Evolutionary conservation across 208 protist species (phyloP), one percentile per base, ranked within the genome.

Genomic region (Strigomonas oncopelti): DNA sequence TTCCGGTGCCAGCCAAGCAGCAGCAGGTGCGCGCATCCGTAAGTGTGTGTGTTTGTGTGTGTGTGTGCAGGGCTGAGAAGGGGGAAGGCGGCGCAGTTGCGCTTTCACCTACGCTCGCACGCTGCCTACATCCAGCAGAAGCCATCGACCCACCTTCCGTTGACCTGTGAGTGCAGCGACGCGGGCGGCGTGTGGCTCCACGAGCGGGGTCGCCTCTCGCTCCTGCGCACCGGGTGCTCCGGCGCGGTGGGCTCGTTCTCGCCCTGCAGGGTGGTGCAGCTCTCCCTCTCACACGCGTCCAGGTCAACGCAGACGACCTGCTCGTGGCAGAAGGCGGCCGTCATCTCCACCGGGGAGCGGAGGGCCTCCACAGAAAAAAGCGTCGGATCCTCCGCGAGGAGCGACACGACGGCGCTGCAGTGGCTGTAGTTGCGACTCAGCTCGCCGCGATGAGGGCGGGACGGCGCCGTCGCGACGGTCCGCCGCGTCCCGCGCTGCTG

Each of bases 271-370:
- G 34, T 38, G 7, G 34, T 38, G 34, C 34, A 13, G 34, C 34
- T 38, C 34, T 38, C 46, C 13, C 54, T 5, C 22, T 57, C 64
- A 46, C 82, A 84, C 51, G 65, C 61, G 1, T 61, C 67, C 16
- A 85, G 70, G 59, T 88, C 79, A 13, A 88, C 59, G 24, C 71
- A 74, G 32, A 78, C 79, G 29, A 85, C 51, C 31, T 71, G 70
- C 66, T 75, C 67, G 67, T 85, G 83, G 38, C 71, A 82, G 51
- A 85, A 11, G 22, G 83, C 83, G 3, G 83, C 83, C 1, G 65
- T 68, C 64, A 88, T 64, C 71, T 88, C 83, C 34, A 46, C 57
- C 16, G 83, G 83, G 0, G 83, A 71, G 8, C 28, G 52, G 1
- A 84, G 69, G 16, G 78, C 55, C 31, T 78, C 67, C 28, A 88